phyloP scores from a whole-genome alignment of 805 yeast species.

The Metschnikowia cerradonensis region DNA sequence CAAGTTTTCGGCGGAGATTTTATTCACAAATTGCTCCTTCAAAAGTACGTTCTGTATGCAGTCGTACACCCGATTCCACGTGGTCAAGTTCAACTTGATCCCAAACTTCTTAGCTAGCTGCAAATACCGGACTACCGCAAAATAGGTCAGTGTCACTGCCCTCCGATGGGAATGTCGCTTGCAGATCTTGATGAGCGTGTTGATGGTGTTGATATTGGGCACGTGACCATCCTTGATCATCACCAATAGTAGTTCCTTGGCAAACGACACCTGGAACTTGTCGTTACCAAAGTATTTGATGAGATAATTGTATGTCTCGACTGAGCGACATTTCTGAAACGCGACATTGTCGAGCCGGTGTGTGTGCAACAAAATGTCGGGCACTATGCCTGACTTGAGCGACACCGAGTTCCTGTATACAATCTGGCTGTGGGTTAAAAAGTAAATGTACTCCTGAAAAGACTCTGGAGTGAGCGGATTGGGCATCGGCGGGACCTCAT shows the following conservation, averaged over 20 bases:
- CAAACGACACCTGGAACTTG: constrained; percentile 39
- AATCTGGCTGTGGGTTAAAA: constrained; percentile 32
- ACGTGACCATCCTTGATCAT: constrained; percentile 40
- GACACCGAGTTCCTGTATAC: constrained; percentile 32
- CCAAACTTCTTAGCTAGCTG: constrained; percentile 23
- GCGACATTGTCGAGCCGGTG: constrained; percentile 31
- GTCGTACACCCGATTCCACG: constrained; percentile 37
- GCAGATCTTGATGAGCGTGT: constrained; percentile 31
- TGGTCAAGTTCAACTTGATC: constrained; percentile 29
- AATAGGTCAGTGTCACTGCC: constrained; percentile 30
- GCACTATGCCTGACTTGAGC: constrained; percentile 32
- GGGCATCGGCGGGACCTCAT: constrained; percentile 34
- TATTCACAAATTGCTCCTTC: constrained; percentile 34
- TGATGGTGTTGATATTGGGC: constrained; percentile 40
- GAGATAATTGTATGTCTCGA: constrained; percentile 36
- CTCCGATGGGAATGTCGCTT: constrained; percentile 31
- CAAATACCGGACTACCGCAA: constrained; percentile 29
- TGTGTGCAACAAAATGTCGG: constrained; percentile 36
- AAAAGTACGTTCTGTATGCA: constrained; percentile 35
- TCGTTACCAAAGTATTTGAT: constrained; percentile 39
- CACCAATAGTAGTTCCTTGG: constrained; percentile 35
- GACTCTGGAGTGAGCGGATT: constrained; percentile 21
- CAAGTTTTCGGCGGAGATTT: constrained; percentile 27
- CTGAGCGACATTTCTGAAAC: constrained; percentile 29
- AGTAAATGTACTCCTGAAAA: constrained; percentile 34